phyloP scores from a whole-genome alignment of 2,329 filamentous ascomycete species.

The Bipolaris oryzae region DNA sequence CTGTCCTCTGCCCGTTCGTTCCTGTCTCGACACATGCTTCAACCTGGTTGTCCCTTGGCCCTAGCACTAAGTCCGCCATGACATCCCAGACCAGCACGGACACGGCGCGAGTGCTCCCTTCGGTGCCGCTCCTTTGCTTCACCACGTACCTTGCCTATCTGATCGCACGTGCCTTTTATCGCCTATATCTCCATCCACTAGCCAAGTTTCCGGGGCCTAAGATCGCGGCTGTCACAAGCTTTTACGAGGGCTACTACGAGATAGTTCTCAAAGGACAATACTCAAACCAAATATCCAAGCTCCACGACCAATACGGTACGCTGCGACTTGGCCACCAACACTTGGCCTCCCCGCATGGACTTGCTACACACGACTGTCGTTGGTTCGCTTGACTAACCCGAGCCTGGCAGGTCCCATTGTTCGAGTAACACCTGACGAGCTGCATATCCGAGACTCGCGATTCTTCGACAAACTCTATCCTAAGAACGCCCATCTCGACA shows the following conservation, averaged over 20 bases:
- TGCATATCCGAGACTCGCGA: slow-evolving; percentile 52
- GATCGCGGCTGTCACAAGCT: slow-evolving; percentile 38
- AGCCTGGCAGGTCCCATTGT: slow-evolving; percentile 48
- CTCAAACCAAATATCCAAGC: slow-evolving; percentile 35
- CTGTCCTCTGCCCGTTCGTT: neutral
- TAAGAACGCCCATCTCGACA: slow-evolving; percentile 40
- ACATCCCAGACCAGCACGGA: slow-evolving; percentile 6
- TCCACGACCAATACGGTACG: slow-evolving; percentile 44
- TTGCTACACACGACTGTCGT: neutral
- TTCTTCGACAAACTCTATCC: slow-evolving; percentile 48
- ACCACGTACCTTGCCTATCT: slow-evolving; percentile 23
- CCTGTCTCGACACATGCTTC: slow-evolving; percentile 15
- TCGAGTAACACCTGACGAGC: slow-evolving; percentile 51
- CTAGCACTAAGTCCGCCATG: slow-evolving; percentile 15
- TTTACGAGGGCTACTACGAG: slow-evolving; percentile 47
- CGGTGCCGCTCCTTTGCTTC: slow-evolving; percentile 18
- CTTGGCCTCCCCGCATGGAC: neutral
- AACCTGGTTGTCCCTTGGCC: slow-evolving; percentile 4
- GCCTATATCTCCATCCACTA: slow-evolving; percentile 54
- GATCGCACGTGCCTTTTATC: slow-evolving; percentile 41
- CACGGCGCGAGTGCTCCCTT: slow-evolving; percentile 9
- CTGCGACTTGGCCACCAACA: neutral
- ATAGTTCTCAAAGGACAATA: slow-evolving; percentile 42
- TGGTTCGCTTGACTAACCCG: slow-evolving; percentile 12
- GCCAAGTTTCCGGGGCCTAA: slow-evolving; percentile 53